Percentiles rank a stretch among this genome's conserved stretches.
Conservation (phyloP, 257 asterid genomes). For the Solanum sparsipilum region DNA sequence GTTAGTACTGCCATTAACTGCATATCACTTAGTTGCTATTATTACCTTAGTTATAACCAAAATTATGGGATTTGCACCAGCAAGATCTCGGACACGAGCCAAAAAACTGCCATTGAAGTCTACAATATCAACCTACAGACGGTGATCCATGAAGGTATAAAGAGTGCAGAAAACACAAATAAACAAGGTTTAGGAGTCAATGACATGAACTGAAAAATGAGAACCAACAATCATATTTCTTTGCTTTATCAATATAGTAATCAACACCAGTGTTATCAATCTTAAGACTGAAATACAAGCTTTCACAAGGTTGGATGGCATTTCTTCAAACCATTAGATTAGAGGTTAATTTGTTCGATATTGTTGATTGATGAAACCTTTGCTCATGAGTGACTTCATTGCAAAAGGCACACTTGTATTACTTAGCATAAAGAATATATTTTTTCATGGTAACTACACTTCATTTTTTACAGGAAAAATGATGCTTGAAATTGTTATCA, state of each 20-base stretch:
- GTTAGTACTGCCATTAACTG: not conserved
- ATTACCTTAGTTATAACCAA: slow-evolving; percentile 85
- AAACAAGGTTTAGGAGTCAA: not conserved
- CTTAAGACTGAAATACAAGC: not conserved
- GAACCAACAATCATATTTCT: not conserved
- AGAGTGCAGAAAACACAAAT: not conserved
- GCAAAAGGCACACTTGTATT: not conserved
- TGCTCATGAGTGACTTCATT: not conserved
- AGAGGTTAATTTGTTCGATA: not conserved
- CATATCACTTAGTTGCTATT: not conserved
- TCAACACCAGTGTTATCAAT: not conserved
- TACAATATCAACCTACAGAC: slow-evolving; percentile 80
- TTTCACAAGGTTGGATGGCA: not conserved
- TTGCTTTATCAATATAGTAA: not conserved
- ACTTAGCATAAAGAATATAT: not conserved
- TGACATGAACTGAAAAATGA: not conserved
- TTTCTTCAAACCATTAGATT: not conserved
- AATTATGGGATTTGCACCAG: slow-evolving; percentile 92
- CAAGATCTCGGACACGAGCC: slow-evolving; percentile 79
- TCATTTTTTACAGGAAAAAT: not conserved
- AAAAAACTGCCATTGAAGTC: slow-evolving; percentile 95
- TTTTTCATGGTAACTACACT: not conserved
- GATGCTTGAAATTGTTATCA: not conserved
- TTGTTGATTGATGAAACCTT: not conserved
- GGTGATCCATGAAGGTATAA: not conserved